Base-by-base conservation (phyloP, 1,284 basidiomycete genomes). In the Microbotryomycetes sp. region DNA sequence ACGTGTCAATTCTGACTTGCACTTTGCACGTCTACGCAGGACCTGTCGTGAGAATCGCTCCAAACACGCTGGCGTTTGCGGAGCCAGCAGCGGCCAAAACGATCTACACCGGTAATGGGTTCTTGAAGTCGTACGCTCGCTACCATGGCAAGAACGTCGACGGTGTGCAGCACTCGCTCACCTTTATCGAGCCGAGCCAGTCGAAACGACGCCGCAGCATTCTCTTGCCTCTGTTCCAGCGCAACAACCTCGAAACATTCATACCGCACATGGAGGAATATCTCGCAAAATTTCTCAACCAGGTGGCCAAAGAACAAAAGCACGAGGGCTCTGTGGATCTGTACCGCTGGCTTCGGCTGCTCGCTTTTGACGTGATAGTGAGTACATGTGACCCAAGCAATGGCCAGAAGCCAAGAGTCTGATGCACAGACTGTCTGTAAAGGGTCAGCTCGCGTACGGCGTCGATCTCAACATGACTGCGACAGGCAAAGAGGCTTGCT, bases 381-480 rank as follows among this genome's bases (percentile, higher is more conserved):
- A n/a, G n/a, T n/a, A n/a, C n/a, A n/a, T n/a, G n/a, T n/a, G n/a
- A n/a, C n/a, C n/a, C n/a, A n/a, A n/a, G n/a, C n/a, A n/a, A n/a
- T n/a, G n/a, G n/a, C n/a, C n/a, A n/a, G n/a, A n/a, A n/a, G n/a
- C n/a, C n/a, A n/a, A n/a, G n/a, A n/a, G n/a, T n/a, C n/a, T n/a
- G n/a, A n/a, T n/a, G n/a, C n/a, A n/a, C n/a, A n/a, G n/a, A n/a
- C n/a, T n/a, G n/a, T n/a, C 56, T 49, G 51, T 60, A 18, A 60
- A 56, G 5, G 45, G 59, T 56, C 26, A 11, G 45, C 59, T 60
- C 13, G 59, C 59, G 16, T 60, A 60, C 29, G 59, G 59, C 1
- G 53, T 60, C 3, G 59, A 60, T 30, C 56, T 60, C 54, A 35
- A 56, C 16, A 60, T 60, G 59, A 60, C 59, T 30, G 27, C 45